Conservation (phyloP, 83 land plant species). For the Picea mariana region DNA sequence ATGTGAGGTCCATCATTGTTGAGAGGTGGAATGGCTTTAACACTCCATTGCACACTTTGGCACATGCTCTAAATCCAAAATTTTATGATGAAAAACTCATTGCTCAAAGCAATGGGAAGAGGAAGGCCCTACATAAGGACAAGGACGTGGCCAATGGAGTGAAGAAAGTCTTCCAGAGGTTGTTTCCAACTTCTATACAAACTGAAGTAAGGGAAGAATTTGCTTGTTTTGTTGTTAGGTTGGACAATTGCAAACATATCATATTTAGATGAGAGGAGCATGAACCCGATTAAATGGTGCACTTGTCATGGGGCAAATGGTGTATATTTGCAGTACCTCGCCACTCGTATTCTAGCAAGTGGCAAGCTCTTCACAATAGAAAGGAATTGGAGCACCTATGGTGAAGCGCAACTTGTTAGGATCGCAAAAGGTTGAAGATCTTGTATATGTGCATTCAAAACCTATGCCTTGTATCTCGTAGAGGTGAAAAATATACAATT, state of each 20-base stretch:
- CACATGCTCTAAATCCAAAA: no score
- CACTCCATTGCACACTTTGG: no score
- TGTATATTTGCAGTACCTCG: not conserved
- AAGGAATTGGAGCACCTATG: not conserved
- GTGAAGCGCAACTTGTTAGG: not conserved
- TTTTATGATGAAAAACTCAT: not conserved
- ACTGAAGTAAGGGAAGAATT: not conserved
- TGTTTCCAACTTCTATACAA: not conserved
- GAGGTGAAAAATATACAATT: no score
- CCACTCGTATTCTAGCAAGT: not conserved
- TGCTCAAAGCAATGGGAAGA: not conserved
- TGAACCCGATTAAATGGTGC: not conserved
- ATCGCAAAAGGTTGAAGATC: not conserved
- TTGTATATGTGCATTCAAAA: not conserved
- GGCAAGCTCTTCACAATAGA: not conserved
- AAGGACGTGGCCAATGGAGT: not conserved
- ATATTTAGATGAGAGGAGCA: not conserved
- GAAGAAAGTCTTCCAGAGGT: not conserved
- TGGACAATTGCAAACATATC: not conserved
- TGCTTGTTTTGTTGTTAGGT: not conserved
- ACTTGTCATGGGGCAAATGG: not conserved
- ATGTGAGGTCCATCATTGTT: no score
- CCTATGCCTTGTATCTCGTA: no score
- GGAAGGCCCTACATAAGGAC: not conserved
- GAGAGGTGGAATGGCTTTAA: no score